These are phyloP conservation scores for Eustoma russellianum DNA, from an alignment of 257 asterid species.

Conservation along the genomic window DNA sequence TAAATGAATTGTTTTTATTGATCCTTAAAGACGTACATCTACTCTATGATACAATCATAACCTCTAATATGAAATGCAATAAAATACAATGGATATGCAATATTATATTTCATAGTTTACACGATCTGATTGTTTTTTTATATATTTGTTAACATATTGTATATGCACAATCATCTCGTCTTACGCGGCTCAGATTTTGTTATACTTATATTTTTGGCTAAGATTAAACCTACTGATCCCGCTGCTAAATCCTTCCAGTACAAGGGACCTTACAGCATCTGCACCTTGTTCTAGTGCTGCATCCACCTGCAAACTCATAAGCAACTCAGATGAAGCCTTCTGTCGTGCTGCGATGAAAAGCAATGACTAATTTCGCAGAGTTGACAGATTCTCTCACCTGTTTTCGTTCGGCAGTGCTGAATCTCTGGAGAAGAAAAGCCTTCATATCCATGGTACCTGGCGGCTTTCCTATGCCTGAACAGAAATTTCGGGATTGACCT, in stretches of 20 bases:
- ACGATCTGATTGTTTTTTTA: too few relatives aligned
- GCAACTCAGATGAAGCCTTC: background rate
- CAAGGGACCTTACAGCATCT: conserved; percentile 59
- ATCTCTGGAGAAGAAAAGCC: conserved; percentile 92
- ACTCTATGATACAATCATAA: too few relatives aligned
- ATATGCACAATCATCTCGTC: conserved; percentile 1
- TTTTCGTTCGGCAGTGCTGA: conserved; percentile 56
- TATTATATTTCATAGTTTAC: too few relatives aligned
- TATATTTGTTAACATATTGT: too few relatives aligned
- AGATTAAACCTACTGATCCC: conserved; percentile 75
- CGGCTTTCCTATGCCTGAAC: conserved; percentile 78
- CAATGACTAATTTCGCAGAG: background rate
- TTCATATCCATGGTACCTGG: conserved; percentile 95
- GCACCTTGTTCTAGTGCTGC: conserved; percentile 81
- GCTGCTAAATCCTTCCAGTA: conserved; percentile 65
- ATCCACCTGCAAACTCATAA: conserved; percentile 43
- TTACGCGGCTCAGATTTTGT: conserved; percentile 28
- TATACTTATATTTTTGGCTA: conserved; percentile 88
- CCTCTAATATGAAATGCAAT: too few relatives aligned
- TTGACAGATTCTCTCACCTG: conserved; percentile 37
- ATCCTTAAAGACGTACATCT: too few relatives aligned
- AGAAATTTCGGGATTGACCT: conserved; percentile 4
- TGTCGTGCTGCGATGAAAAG: too few relatives aligned
- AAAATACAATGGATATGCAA: too few relatives aligned
- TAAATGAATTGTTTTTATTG: too few relatives aligned